A percentile compares a stretch with the other conserved stretches of the same genome.
phyloP scores from a whole-genome alignment of 78 protist genomes.

The Monocercomonoides exilis region DNA sequence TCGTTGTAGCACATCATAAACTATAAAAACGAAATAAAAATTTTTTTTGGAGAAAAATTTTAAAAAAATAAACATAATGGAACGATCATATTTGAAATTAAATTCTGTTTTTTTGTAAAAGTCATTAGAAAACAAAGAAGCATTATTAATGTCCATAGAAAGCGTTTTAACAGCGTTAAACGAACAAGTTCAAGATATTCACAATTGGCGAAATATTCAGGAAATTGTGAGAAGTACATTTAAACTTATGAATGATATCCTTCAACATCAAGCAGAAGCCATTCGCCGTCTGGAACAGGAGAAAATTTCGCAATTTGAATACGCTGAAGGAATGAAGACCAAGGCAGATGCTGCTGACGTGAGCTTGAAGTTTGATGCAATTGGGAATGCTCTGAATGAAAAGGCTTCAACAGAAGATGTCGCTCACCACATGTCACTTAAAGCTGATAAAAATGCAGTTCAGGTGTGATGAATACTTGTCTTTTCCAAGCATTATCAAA shows the following conservation, averaged over 20 bases:
- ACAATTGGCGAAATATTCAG: slow-evolving; percentile 12
- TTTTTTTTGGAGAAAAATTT: no score
- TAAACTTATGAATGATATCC: not conserved
- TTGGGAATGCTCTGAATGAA: not conserved
- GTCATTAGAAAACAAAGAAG: no score
- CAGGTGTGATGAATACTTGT: not conserved
- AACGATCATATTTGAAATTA: no score
- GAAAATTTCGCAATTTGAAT: not conserved
- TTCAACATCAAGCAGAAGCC: not conserved
- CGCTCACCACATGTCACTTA: not conserved
- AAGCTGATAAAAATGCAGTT: not conserved
- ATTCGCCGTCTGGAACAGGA: not conserved
- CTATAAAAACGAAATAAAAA: no score
- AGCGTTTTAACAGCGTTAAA: no score
- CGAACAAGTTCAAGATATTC: not conserved
- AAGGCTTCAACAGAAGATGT: not conserved
- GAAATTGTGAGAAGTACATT: slow-evolving; percentile 13
- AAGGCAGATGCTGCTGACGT: not conserved
- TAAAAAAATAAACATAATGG: no score
- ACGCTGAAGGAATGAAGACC: not conserved
- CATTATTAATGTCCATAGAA: no score
- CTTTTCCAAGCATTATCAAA: not conserved
- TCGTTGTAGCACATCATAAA: no score
- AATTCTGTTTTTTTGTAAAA: no score
- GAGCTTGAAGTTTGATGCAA: not conserved